Conservation (phyloP, 108 stramenopile genomes). For the Stephanodiscus minutulus region DNA sequence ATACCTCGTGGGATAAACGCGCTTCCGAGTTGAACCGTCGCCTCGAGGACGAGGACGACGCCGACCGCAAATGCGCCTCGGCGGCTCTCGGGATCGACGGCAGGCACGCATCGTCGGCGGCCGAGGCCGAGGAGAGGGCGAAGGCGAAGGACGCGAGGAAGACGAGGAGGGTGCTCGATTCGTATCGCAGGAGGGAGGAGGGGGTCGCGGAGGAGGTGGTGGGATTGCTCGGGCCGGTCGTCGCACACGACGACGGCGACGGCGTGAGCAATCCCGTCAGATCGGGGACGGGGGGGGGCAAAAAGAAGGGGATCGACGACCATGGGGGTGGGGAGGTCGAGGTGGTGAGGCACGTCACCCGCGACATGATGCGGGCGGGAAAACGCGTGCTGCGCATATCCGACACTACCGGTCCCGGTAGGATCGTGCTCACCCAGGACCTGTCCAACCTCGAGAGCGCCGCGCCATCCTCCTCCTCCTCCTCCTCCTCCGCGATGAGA, state of each 20-base stretch:
- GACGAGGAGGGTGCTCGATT: constrained; percentile 68
- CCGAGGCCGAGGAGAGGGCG: constrained; percentile 72
- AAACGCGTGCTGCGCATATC: constrained; percentile 72
- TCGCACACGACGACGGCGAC: constrained; percentile 23
- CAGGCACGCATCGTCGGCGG: constrained; percentile 69
- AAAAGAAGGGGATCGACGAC: too few species aligned
- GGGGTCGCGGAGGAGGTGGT: background rate
- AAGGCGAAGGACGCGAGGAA: constrained; percentile 67
- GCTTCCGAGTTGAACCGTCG: constrained; percentile 59
- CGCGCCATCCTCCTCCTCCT: constrained; percentile 40
- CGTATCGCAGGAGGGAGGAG: constrained; percentile 12
- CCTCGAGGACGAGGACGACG: constrained; percentile 60
- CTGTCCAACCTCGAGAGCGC: constrained; percentile 76
- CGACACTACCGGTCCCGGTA: constrained; percentile 67
- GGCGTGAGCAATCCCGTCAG: too few species aligned
- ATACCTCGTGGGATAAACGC: constrained; percentile 73
- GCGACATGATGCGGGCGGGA: constrained; percentile 78
- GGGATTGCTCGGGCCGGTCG: background rate
- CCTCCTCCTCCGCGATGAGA: constrained; percentile 31
- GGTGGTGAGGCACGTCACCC: constrained; percentile 63
- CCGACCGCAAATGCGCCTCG: constrained; percentile 45
- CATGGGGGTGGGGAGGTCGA: constrained; percentile 32
- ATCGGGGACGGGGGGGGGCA: too few species aligned
- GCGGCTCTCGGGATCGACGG: constrained; percentile 75
- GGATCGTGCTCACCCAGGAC: constrained; percentile 80